Evolutionary conservation across 2,329 filamentous ascomycete species (phyloP), one percentile per base, ranked within the genome.

Genomic region (Diaporthe citri): DNA sequence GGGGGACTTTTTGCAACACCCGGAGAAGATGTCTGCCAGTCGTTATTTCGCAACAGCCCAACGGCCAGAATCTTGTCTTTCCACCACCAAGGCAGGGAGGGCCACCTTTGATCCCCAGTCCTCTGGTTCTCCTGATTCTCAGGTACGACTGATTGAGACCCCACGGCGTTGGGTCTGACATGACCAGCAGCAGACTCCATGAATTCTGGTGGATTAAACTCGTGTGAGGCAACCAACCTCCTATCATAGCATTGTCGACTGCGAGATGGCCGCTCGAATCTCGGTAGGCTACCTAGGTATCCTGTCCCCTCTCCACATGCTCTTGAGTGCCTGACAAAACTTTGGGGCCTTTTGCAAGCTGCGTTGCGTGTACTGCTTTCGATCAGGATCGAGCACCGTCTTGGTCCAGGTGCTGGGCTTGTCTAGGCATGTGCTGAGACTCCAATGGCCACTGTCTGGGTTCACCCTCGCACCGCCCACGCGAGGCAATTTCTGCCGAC

Each of bases 401-500:
- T 31, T 43, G 15, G 13, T 20, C 22, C 34, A 31, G 15, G 39
- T 12, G 15, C 59, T 46, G 15, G 17, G 13, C 3, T 22, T 67
- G 20, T 13, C 22, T n/a, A 7, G 12, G 34, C 34, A n/a, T 39
- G 20, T 59, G 13, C 34, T 9, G 8, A 25, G 10, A 34, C 43
- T 34, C 46, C 43, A 36, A 52, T 22, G n/a, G 46, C 46, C 64
- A 6, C 4, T 28, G 48, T 17, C 64, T 67, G 46, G 64, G 46
- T 67, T 64, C 46, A 67, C 20, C 64, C 64, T 67, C 46, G 62
- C 12, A 67, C 13, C 5, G 46, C 31, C 22, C 31, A 13, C 2
- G 46, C 10, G 13, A 67, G 46, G 64, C 64, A 67, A 28, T 67
- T 67, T 52, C 48, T 67, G 64, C 46, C 64, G 64, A 52, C n/a